Evolutionary conservation across 257 asterid species (phyloP).

Genomic region (Salvia hispanica): DNA sequence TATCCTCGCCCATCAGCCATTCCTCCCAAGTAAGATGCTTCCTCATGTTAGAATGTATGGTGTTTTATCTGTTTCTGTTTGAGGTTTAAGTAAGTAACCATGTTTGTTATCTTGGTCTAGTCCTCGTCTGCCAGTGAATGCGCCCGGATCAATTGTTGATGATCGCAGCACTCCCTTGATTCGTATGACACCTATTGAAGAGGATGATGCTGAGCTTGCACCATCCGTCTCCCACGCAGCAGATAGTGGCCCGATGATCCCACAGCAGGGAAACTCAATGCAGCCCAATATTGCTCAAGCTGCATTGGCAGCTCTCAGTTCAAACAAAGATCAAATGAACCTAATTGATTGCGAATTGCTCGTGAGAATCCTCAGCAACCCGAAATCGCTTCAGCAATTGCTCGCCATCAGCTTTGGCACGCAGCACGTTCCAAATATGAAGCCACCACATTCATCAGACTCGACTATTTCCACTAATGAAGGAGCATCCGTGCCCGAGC

Average conservation of each 20-base stretch:
- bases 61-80: neutral
- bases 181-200: neutral
- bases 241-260: neutral
- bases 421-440: neutral
- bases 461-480: neutral
- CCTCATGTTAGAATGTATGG: neutral
- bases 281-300: neutral
- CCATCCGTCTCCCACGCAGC: neutral
- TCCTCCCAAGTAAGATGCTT: slow-evolving; percentile 19
- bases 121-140: neutral
- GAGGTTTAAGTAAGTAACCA: neutral
- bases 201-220: neutral
- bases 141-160: neutral
- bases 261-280: neutral
- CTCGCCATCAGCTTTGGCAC: neutral
- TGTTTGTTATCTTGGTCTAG: neutral
- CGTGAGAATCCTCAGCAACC: neutral
- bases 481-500: neutral
- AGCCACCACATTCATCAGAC: neutral
- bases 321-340: neutral
- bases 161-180: slow-evolving; percentile 1
- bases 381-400: neutral
- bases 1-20: slow-evolving; percentile 16
- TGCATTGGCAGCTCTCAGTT: neutral
- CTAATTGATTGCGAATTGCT: neutral